Evolutionary conservation across 75 land plant species (phyloP).

Genomic region (Cunninghamia lanceolata): DNA sequence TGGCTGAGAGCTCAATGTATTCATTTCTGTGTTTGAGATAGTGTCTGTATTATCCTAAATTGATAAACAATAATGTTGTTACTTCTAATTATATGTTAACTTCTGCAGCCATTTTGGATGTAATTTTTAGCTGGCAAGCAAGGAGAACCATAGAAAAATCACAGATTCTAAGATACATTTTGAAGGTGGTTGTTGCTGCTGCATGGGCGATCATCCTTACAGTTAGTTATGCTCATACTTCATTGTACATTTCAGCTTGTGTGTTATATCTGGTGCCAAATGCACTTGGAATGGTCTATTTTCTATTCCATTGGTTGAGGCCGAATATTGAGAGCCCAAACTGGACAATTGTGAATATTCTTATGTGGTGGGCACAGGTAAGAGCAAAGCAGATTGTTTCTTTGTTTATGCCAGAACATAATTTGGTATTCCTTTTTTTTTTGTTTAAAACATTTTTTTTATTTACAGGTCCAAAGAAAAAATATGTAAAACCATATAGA

Average conservation of each 20-base stretch:
- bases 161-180: slow-evolving; percentile 58
- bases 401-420: neutral
- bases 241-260: slow-evolving; percentile 78
- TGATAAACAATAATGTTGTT: neutral
- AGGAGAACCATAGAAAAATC: slow-evolving; percentile 50
- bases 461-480: neutral
- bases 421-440: slow-evolving; percentile 6
- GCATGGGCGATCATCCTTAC: slow-evolving; percentile 82
- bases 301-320: slow-evolving; percentile 72
- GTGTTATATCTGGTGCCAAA: slow-evolving; percentile 85
- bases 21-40: neutral
- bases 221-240: slow-evolving; percentile 68
- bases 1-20: neutral
- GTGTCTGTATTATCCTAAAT: neutral
- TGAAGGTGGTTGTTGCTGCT: slow-evolving; percentile 68
- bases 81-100: neutral
- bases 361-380: slow-evolving; percentile 98
- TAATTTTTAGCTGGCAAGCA: slow-evolving; percentile 68
- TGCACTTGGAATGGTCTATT: slow-evolving; percentile 67
- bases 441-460: too few species aligned
- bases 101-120: slow-evolving; percentile 69
- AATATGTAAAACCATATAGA: neutral
- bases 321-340: slow-evolving; percentile 69
- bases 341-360: slow-evolving; percentile 50
- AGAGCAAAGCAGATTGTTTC: slow-evolving; percentile 7